These are phyloP conservation scores for Saccharomycopsis guyanensis DNA, from an alignment of 805 yeast species.

Conservation along the genomic window DNA sequence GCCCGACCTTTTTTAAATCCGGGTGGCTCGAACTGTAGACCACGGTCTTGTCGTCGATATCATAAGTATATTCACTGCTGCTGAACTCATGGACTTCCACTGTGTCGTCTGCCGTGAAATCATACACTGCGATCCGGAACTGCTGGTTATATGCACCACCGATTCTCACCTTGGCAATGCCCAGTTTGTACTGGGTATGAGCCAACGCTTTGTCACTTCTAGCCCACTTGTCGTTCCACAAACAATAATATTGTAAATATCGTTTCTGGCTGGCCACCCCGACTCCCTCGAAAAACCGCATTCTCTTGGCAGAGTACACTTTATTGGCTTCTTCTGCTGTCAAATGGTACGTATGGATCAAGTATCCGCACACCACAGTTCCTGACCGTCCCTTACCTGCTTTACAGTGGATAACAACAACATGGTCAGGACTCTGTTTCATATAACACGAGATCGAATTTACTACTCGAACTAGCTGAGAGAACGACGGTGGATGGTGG, in stretches of 20 bases:
- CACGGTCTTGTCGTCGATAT: background rate
- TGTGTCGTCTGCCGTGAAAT: constrained; percentile 21
- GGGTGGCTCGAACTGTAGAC: background rate
- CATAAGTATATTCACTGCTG: background rate
- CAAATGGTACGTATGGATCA: constrained; percentile 43
- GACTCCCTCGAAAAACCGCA: constrained; percentile 62
- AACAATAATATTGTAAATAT: constrained; percentile 49
- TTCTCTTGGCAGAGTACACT: constrained; percentile 49
- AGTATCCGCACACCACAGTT: constrained; percentile 57
- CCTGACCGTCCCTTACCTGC: constrained; percentile 94
- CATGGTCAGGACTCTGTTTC: constrained; percentile 29
- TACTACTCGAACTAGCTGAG: constrained; percentile 37
- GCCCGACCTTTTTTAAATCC: background rate
- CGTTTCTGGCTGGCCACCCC: constrained; percentile 63
- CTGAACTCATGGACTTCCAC: background rate
- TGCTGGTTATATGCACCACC: background rate
- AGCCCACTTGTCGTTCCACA: constrained; percentile 22
- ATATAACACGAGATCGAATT: constrained; percentile 40
- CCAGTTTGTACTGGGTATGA: constrained; percentile 7
- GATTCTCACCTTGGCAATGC: constrained; percentile 12
- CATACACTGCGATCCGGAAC: constrained; percentile 1
- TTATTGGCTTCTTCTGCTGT: constrained; percentile 40
- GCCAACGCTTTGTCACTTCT: constrained; percentile 13
- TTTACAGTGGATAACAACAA: constrained; percentile 76
- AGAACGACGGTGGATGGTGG: constrained; percentile 67